Base-by-base conservation (phyloP, 2,329 filamentous ascomycete species). In the Fusarium tupiense region DNA sequence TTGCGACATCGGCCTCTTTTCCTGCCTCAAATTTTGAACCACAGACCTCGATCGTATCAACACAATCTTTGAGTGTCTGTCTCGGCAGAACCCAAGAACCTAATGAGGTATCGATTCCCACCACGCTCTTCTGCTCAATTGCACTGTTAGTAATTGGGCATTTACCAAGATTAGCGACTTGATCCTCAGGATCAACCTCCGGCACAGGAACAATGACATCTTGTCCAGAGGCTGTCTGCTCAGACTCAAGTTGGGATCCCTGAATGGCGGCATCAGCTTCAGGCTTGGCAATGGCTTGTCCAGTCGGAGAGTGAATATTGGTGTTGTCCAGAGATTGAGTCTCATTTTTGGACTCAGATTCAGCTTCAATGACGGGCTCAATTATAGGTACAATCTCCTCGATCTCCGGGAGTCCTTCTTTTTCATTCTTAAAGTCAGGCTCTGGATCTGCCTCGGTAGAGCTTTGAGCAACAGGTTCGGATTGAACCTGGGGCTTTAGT, bases 341-440 rank as follows among this genome's bases (percentile, higher is more conserved):
- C 62, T 77, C 74, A 70, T 71, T 69, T 76, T 78, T 67, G 62
- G 64, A 71, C 73, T 78, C 76, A 58, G 77, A 70, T 77, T 78
- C 77, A 78, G 61, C 75, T 77, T 76, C 75, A 77, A 74, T 74
- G 64, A 78, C 70, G 74, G 72, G 73, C 69, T 78, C 75, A 76
- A 76, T 59, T 77, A 76, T 72, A 75, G 67, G 73, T 68, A 81
- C 78, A 69, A 67, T 72, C 70, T 79, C 73, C 68, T 77, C 68
- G 61, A 59, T 64, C 47, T 67, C 63, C 56, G 61, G 52, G 64
- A 66, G 49, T 69, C 67, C 50, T 68, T 77, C 71, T 67, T 78
- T 71, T 52, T 78, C 73, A 69, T 67, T 64, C 52, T 72, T 69
- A 60, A 64, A 31, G 59, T 67, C 72, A 72, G 64, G 62, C 61